Percentiles rank a stretch among this genome's conserved stretches.
These are phyloP conservation scores for Arthonia radiata DNA, from an alignment of 495 filamentous ascomycete species.

Conservation along the genomic window DNA sequence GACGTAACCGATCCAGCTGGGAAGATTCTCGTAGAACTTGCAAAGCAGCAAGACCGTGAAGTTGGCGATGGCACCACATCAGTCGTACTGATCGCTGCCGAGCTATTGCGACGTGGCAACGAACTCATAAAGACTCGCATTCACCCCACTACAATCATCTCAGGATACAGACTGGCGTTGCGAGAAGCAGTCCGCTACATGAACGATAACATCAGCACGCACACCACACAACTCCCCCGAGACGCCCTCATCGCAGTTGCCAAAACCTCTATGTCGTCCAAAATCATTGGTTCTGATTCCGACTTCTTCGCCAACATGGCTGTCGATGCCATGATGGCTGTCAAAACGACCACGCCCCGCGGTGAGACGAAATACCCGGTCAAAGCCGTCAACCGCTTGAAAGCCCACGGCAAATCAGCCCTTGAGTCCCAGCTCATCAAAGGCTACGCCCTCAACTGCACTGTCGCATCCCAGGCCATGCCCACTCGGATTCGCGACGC, in stretches of 20 bases:
- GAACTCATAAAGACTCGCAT: constrained; percentile 99
- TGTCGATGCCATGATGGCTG: constrained; percentile 86
- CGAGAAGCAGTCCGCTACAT: constrained; percentile 96
- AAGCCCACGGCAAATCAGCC: constrained; percentile 86
- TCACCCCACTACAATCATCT: constrained; percentile 98
- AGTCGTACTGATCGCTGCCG: constrained; percentile 88
- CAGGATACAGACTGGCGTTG: constrained; percentile 83
- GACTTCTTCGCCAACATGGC: constrained; percentile 96
- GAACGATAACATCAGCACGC: constrained; percentile 89
- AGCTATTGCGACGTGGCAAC: constrained; percentile 82
- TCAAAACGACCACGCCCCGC: constrained; percentile 77
- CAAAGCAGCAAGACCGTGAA: constrained; percentile 97
- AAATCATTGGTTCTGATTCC: constrained; percentile 88
- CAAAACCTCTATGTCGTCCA: constrained; percentile 97
- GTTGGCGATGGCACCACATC: constrained; percentile 94
- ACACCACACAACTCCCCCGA: constrained; percentile 70
- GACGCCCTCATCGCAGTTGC: constrained; percentile 87
- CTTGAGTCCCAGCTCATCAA: constrained; percentile 78
- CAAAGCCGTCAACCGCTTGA: constrained; percentile 95
- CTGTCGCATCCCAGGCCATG: constrained; percentile 96
- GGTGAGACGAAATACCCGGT: constrained; percentile 90
- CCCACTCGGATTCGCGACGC: constrained; percentile 76
- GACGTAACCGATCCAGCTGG: constrained; percentile 95
- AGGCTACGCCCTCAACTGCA: constrained; percentile 96
- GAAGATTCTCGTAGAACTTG: constrained; percentile 93